A percentile compares a stretch with the other conserved stretches of the same genome.
phyloP scores from a whole-genome alignment of 257 asterid species.

The Plantago elongata region DNA sequence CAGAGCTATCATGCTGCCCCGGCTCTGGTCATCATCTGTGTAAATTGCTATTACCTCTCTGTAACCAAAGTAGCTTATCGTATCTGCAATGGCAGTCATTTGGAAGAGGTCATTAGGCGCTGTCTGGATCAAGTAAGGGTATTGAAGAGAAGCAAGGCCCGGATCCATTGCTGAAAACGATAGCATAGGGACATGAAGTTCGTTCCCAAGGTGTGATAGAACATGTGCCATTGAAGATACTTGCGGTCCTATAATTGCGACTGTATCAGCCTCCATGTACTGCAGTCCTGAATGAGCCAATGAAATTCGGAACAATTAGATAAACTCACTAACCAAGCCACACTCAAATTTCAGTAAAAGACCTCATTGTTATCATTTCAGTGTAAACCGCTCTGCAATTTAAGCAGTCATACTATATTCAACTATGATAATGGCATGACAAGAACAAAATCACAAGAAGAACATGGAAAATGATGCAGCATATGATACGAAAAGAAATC shows the following conservation, averaged over 20 bases:
- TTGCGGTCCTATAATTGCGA: conserved; percentile 88
- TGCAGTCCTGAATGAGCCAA: conserved; percentile 47
- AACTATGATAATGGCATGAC: not conserved
- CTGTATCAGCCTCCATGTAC: conserved; percentile 63
- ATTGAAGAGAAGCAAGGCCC: conserved; percentile 65
- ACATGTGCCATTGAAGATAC: conserved; percentile 71
- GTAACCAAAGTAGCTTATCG: conserved; percentile 53
- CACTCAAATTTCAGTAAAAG: not conserved
- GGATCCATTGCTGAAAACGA: conserved; percentile 86
- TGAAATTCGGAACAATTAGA: not conserved
- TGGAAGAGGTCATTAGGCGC: conserved; percentile 70
- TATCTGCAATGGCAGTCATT: conserved; percentile 75
- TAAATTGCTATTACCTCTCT: conserved; percentile 51
- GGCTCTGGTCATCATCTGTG: conserved; percentile 66
- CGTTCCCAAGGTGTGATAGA: conserved; percentile 73
- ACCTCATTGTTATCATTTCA: not conserved
- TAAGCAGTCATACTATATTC: not conserved
- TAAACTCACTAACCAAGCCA: not conserved
- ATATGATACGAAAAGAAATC: no score
- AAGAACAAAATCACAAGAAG: not conserved
- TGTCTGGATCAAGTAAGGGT: conserved; percentile 77
- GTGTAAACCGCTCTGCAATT: no score
- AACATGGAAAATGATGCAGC: not conserved
- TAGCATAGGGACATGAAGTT: conserved; percentile 79
- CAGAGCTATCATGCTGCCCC: conserved; percentile 50